Evolutionary conservation across 495 filamentous ascomycete genomes (phyloP).

Genomic region (Talaromyces wortmannii): DNA sequence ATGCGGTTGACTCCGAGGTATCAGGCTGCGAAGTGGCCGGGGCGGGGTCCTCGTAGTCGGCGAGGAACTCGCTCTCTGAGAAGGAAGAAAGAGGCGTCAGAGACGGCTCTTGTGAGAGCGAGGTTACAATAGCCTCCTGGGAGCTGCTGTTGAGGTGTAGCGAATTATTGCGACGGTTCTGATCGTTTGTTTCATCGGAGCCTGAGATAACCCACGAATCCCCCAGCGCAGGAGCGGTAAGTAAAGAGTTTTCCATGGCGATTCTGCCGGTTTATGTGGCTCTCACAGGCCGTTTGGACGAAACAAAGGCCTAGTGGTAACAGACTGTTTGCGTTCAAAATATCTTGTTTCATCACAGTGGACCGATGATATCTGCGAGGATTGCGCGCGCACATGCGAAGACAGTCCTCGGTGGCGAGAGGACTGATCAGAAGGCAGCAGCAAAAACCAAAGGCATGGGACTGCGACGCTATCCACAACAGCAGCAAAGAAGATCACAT

Average conservation of each 20-base stretch:
- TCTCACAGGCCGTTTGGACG: too few species aligned
- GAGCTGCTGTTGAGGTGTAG: background rate
- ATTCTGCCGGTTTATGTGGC: background rate
- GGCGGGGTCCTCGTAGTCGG: background rate
- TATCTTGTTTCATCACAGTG: too few species aligned
- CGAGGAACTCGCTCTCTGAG: background rate
- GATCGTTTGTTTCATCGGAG: background rate
- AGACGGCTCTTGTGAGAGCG: background rate
- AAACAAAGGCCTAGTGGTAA: too few species aligned
- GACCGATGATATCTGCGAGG: too few species aligned
- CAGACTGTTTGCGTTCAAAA: too few species aligned
- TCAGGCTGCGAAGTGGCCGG: background rate
- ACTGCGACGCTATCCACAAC: too few species aligned
- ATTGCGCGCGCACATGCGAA: too few species aligned
- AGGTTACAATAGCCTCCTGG: background rate
- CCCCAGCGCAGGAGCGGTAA: background rate
- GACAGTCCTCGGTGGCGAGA: too few species aligned
- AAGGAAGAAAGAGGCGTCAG: slow-evolving; percentile 1
- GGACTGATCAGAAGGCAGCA: too few species aligned
- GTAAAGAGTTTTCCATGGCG: background rate
- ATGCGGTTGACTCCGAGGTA: slow-evolving; percentile 17
- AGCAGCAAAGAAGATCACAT: background rate
- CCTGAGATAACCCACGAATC: slow-evolving; percentile 6
- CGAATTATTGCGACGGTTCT: background rate
- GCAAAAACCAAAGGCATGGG: too few species aligned